These are phyloP conservation scores for Tuctoria greenei DNA, from an alignment of 176 grass and related monocot species.

Conservation along the genomic window DNA sequence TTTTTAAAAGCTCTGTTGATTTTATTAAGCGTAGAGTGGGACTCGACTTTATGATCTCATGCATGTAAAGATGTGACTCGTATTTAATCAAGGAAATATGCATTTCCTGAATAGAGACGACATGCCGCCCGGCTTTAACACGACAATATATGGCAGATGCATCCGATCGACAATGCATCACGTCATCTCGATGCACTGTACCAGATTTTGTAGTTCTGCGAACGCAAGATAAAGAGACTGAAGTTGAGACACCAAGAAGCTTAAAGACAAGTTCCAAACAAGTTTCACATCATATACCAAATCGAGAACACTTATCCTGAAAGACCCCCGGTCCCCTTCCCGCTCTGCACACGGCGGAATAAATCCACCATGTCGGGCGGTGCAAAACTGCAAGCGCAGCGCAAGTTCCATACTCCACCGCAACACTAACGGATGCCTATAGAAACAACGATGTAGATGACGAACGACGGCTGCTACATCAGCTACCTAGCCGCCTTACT, in stretches of 20 bases:
- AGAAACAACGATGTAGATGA: not conserved
- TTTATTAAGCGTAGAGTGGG: too few relatives aligned
- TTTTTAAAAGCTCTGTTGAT: too few relatives aligned
- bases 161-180: slow-evolving; percentile 7
- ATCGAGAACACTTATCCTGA: slow-evolving; percentile 51
- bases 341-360: not conserved
- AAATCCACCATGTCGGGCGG: not conserved
- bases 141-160: not conserved
- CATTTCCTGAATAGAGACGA: slow-evolving; percentile 3
- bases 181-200: slow-evolving; percentile 5
- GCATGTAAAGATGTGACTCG: not conserved
- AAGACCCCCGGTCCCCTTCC: slow-evolving; percentile 53
- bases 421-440: not conserved
- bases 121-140: not conserved
- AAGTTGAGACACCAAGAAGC: not conserved
- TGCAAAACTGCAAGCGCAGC: not conserved
- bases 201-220: not conserved
- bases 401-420: not conserved
- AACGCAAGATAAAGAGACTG: not conserved
- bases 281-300: slow-evolving; percentile 50
- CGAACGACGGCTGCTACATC: not conserved
- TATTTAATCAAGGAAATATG: not conserved
- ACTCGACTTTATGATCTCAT: not conserved
- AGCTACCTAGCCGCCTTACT: not conserved
- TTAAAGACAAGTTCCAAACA: slow-evolving; percentile 6